Evolutionary conservation across 305 asterid genomes (phyloP).

Genomic region (Caryopteris hybrid): DNA sequence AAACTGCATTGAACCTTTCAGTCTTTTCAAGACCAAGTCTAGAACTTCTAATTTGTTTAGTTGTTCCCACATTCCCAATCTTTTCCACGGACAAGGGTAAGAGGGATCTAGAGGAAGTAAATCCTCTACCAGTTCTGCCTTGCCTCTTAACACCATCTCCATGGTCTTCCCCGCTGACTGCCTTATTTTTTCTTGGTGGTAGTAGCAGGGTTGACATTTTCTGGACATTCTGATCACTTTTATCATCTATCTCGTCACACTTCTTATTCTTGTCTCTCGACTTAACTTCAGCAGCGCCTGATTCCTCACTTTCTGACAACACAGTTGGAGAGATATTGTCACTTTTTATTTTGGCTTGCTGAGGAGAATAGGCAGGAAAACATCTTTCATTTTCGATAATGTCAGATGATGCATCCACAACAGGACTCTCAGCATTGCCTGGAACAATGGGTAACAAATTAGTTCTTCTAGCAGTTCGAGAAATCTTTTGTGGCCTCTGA

Average conservation of each 20-base stretch:
- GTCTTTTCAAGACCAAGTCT: conserved; percentile 70
- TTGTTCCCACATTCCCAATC: conserved; percentile 66
- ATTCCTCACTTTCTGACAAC: conserved; percentile 88
- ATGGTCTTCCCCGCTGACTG: conserved; percentile 42
- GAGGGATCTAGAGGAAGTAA: conserved; percentile 64
- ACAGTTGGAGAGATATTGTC: conserved; percentile 65
- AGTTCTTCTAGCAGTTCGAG: conserved; percentile 83
- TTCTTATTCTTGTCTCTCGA: conserved; percentile 59
- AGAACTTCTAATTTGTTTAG: conserved; percentile 83
- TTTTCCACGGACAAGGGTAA: conserved; percentile 62
- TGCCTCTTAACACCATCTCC: conserved; percentile 82
- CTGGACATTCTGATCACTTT: conserved; percentile 63
- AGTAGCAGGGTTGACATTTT: conserved; percentile 71
- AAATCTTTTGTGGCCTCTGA: conserved; percentile 79
- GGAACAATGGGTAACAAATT: conserved; percentile 64
- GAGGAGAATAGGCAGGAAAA: conserved; percentile 64
- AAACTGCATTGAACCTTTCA: conserved; percentile 55
- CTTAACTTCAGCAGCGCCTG: conserved; percentile 72
- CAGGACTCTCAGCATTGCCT: conserved; percentile 53
- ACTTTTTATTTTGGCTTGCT: conserved; percentile 59
- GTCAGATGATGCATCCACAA: conserved; percentile 44
- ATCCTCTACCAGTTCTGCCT: conserved; percentile 82
- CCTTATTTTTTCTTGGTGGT: conserved; percentile 79
- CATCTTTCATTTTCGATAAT: conserved; percentile 52
- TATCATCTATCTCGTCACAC: conserved; percentile 61